Base-by-base conservation (phyloP, 192 early-diverging fungal species). In the Linnemannia exigua region DNA sequence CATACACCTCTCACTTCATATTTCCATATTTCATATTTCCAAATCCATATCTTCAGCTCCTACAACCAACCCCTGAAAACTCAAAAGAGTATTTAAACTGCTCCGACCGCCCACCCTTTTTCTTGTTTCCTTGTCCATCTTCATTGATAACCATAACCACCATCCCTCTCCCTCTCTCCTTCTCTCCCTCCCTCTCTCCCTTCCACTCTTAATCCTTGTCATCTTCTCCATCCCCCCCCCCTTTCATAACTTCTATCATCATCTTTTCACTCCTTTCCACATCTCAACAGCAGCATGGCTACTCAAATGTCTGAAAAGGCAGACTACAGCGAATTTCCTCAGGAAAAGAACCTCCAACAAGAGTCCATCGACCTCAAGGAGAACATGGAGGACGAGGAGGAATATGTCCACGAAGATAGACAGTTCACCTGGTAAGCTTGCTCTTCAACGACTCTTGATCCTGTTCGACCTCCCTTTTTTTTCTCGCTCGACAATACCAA, bases 391-490 rank as follows among this genome's bases (percentile, higher is more conserved):
- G 66, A 75, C 1, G 75, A 80, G 17, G 79, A 79, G 5, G 79
- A 79, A 37, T 86, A 71, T 48, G 25, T 86, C 73, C 51, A 73
- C 58, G 84, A 86, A 48, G 47, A 44, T 20, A 70, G 69, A 0
- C 84, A 86, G 54, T 86, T 86, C 70, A 86, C 84, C 19, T 79
- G 77, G 84, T 86, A 86, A 16, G 61, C 7, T 15, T 3, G 7
- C 20, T 58, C 67, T 9, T 33, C 52, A 2, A 58, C n/a, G 28
- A 14, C 1, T 33, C 1, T 73, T 72, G 19, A 25, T 41, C n/a
- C 25, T 19, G 9, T 36, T 15, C 15, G 17, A 28, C 20, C 31
- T 51, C 48, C 20, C 31, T 33, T 38, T 14, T 63, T 38, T 46
- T 14, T 3, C 41, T 5, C 28, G n/a, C n/a, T n/a, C n/a, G n/a